Evolutionary conservation across 768 basidiomycete genomes (phyloP), one percentile per base, ranked within the genome.

Genomic region (Cubamyces lactineus): DNA sequence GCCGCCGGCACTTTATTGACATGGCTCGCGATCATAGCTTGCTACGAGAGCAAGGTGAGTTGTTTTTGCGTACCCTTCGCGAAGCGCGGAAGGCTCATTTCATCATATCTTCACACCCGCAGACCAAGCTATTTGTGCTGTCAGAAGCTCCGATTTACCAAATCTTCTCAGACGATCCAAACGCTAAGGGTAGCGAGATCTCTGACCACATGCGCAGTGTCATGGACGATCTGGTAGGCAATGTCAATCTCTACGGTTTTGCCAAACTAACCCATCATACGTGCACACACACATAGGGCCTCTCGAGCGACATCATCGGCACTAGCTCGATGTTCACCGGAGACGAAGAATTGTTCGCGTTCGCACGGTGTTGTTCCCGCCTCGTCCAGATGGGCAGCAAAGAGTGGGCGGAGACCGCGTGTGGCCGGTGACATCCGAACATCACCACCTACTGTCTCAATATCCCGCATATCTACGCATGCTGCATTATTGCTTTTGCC

Each of bases 301-400:
- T 98, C 0, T 82, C 89, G 0, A 82, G 82, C 23, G 86, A 94
- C 28, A 76, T 83, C 19, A 89, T 96, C 17, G 92, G 94, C 38
- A 79, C 81, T 1, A 93, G 90, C 63, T 89, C 94, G 45, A 91
- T 99, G 79, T 98, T 98, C 72, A 89, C 89, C 0, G 96, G 96
- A 3, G 96, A 98, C 70, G 97, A 98, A 74, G 97, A 98, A 75
- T 73, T 98, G 0, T 99, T 99, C 72, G 97, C 97, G 0, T 99
- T 98, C 73, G 95, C 94, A 12, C 84, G 97, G 39, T 96, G 96
- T 19, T 94, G 92, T 70, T 93, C 91, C 23, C 82, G 93, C 46
- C 78, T 94, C 17, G 89, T 92, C 47, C 85, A 94, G 73, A 94
- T 94, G 92, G 93, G 94, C 16, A 94, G 92, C 71, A 88, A 82